Base-by-base conservation (phyloP, 495 filamentous ascomycete genomes). In the Tuber microsphaerosporum region DNA sequence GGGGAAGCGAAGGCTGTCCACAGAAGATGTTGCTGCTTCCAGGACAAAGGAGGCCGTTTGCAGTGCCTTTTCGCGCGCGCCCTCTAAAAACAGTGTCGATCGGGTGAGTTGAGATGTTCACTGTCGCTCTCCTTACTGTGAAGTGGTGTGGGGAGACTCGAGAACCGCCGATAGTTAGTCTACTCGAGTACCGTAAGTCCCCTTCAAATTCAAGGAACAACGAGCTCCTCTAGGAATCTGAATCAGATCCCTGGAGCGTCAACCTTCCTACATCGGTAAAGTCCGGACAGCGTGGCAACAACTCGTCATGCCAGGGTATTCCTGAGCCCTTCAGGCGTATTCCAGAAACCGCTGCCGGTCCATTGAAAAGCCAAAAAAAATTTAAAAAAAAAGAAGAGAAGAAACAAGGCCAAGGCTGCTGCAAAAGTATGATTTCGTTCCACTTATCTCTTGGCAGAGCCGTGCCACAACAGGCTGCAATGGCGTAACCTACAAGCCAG, bases 61-160 rank as follows among this genome's bases (percentile, higher is more conserved):
- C 51, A 14, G 61, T 68, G 77, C 31, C 48, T 51, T 76, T 70
- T 75, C 61, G 75, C 44, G 75, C 39, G n/a, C n/a, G n/a, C n/a
- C 22, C 72, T 75, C 44, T 69, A 17, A 73, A 14, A 6, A n/a
- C 12, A 45, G 61, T 44, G 16, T 73, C 16, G 31, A 46, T 48
- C 8, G n/a, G 26, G 56, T 26, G 26, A 61, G 56, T 65, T 14
- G 7, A 65, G 56, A 65, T 74, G 73, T 43, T 37, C 12, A 39
- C 34, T 20, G n/a, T 26, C 42, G 37, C 37, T 4, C 37, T 39
- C 37, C 37, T 39, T 39, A 39, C 1, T 42, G 41, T 2, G 2
- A 42, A 42, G 41, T 42, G 2, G 9, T 2, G 76, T 78, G 73
- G 76, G 73, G 75, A 75, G 73, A 75, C 76, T 73, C 69, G 43